Percentiles rank a stretch among this genome's conserved stretches.
These are phyloP conservation scores for Diaporthe humulicola DNA, from an alignment of 2,329 filamentous ascomycete genomes.

Conservation along the genomic window DNA sequence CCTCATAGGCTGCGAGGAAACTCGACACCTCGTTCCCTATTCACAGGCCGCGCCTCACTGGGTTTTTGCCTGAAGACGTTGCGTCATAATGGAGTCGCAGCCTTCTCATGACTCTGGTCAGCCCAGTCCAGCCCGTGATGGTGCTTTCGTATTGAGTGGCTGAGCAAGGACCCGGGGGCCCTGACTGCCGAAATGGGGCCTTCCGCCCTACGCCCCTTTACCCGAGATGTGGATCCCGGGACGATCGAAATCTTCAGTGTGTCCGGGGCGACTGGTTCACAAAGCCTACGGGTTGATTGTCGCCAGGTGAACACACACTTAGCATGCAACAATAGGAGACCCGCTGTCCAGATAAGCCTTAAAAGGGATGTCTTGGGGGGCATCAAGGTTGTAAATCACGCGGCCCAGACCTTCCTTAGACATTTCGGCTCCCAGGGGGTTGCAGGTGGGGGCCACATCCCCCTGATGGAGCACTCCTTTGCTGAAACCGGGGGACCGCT, in stretches of 20 bases:
- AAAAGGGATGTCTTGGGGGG: constrained; percentile 23
- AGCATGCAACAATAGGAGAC: constrained; percentile 13
- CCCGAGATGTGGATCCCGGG: constrained; percentile 26
- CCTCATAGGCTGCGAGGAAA: neutral
- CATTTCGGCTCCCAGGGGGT: constrained; percentile 26
- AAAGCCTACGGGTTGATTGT: neutral
- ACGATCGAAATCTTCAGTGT: constrained; percentile 20
- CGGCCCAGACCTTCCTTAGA: constrained; percentile 3
- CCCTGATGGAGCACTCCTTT: constrained; percentile 1
- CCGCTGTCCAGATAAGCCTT: constrained; percentile 24
- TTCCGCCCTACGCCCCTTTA: constrained; percentile 28
- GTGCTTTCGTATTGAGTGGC: constrained; percentile 33
- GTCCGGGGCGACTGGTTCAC: constrained; percentile 2
- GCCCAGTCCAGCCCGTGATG: constrained; percentile 25
- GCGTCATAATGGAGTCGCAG: constrained; percentile 28
- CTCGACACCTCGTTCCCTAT: neutral
- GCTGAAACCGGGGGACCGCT: constrained; percentile 25
- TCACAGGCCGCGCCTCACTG: neutral
- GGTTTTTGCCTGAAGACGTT: constrained; percentile 14
- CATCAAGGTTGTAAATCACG: constrained; percentile 16
- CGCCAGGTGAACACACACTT: constrained; percentile 1
- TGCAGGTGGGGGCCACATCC: constrained; percentile 15
- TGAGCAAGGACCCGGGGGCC: constrained; percentile 26
- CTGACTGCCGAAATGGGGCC: constrained; percentile 31
- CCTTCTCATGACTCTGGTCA: constrained; percentile 19